These are phyloP conservation scores for Cryphonectria naterciae DNA, from an alignment of 2,329 filamentous ascomycete species.

Conservation along the genomic window DNA sequence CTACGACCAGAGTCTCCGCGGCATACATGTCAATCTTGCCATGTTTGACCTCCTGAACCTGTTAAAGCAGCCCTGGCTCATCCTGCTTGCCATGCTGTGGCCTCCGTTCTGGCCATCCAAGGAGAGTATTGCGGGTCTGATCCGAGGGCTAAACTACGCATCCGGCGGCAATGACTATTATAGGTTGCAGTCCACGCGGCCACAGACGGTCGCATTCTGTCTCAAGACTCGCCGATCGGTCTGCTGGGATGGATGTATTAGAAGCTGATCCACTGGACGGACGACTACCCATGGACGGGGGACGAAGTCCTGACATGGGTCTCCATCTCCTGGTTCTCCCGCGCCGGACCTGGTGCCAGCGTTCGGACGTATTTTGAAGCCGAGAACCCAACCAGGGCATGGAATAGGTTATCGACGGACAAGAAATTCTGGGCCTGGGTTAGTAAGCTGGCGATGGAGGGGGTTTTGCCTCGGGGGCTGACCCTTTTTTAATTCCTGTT, in stretches of 20 bases:
- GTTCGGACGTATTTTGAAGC: constrained; percentile 61
- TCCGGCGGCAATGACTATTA: constrained; percentile 54
- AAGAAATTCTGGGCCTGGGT: constrained; percentile 15
- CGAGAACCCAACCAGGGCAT: constrained; percentile 21
- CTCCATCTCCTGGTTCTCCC: constrained; percentile 72
- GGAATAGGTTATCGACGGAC: constrained; percentile 41
- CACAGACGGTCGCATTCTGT: constrained; percentile 72
- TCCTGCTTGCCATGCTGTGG: constrained; percentile 57
- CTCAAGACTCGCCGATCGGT: constrained; percentile 71
- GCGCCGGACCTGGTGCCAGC: constrained; percentile 69
- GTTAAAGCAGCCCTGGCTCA: constrained; percentile 49
- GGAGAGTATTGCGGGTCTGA: constrained; percentile 39
- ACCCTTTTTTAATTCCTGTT: neutral
- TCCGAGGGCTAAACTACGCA: neutral
- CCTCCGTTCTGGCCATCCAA: constrained; percentile 59
- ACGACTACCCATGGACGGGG: constrained; percentile 72
- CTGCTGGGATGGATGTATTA: constrained; percentile 81
- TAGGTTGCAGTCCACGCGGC: constrained; percentile 60
- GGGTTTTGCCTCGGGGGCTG: neutral
- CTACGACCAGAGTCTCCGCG: constrained; percentile 61
- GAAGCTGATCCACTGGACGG: constrained; percentile 78
- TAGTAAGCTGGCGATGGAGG: neutral
- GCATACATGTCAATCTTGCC: constrained; percentile 65
- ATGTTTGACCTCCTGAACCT: constrained; percentile 65
- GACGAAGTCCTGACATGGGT: constrained; percentile 79